Evolutionary conservation across 768 basidiomycete genomes (phyloP), one percentile per base, ranked within the genome.

Genomic region (Lanmaoa pseudosensibilis): DNA sequence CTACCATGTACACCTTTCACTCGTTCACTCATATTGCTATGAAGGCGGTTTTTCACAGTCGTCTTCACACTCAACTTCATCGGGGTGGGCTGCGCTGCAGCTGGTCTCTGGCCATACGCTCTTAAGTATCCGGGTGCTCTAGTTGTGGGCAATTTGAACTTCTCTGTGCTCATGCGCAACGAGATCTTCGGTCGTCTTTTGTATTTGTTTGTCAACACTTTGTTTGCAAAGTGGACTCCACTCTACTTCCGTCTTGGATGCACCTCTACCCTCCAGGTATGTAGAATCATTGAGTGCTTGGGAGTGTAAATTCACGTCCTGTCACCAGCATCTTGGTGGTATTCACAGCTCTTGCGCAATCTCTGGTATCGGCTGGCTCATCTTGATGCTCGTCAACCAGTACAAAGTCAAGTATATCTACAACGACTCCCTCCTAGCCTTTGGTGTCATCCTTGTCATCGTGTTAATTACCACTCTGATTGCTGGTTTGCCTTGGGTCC

Each of bases 161-260:
- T 82, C 25, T 83, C 89, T 6, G 84, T 92, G 54, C 77, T 93
- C 21, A 83, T 90, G 77, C 80, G 91, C 21, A 93, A 93, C 63
- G 91, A 93, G 61, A 75, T 91, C 2, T 92, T 92, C 59, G 88
- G 89, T 11, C 86, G 91, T n/a, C 70, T 84, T 36, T 65, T 93
- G 15, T 93, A 92, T 67, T 70, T 85, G 45, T 63, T 85, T 21
- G 79, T 89, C 58, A 92, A 90, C 67, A 88, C 83, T 0, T 70
- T 80, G 30, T 91, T 93, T 59, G 87, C 88, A n/a, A 92, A 88
- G 84, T 90, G 88, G 88, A 72, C 88, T 2, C 88, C 88, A 21
- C 75, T 90, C 32, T 83, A 79, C 80, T 89, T 79, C 73, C 80
- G 88, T 55, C 76, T 90, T 19, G 85, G 81, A 30, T 88, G 86